Evolutionary conservation across 345 rosid species (phyloP).

Genomic region (Clarkia xantiana): DNA sequence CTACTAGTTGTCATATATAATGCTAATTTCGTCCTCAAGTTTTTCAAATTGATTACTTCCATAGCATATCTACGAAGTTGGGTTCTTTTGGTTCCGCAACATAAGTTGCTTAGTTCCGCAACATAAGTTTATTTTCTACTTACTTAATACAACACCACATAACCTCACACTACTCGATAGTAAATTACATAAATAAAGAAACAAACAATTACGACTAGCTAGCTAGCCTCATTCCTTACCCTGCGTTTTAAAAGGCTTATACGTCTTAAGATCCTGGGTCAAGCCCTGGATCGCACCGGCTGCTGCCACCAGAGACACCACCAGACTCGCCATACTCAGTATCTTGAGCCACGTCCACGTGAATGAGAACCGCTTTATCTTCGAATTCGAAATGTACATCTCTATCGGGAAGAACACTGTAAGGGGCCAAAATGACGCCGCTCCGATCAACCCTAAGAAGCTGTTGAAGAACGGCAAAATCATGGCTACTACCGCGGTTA

Average conservation of each 20-base stretch:
- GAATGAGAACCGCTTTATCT: conserved; percentile 31
- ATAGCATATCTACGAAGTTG: too few species aligned
- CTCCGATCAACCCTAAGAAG: conserved; percentile 67
- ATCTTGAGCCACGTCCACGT: conserved; percentile 61
- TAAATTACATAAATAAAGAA: too few species aligned
- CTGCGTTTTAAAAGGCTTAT: conserved; percentile 50
- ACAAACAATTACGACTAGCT: too few species aligned
- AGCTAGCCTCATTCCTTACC: not conserved
- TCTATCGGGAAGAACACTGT: conserved; percentile 77
- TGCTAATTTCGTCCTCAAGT: too few species aligned
- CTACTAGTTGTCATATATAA: too few species aligned
- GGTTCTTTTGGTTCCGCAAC: too few species aligned
- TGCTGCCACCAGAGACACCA: conserved; percentile 46
- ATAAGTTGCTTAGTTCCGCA: too few species aligned
- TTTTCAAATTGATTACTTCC: too few species aligned
- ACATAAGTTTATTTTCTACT: too few species aligned
- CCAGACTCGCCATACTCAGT: conserved; percentile 38
- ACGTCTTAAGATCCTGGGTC: conserved; percentile 31
- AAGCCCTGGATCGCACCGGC: conserved; percentile 73
- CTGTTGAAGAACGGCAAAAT: conserved; percentile 83
- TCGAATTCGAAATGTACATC: conserved; percentile 57
- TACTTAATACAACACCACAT: too few species aligned
- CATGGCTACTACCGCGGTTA: conserved; percentile 61
- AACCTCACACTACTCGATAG: too few species aligned
- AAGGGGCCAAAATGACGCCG: conserved; percentile 68